Evolutionary conservation across 805 yeast genomes (phyloP), one percentile per base, ranked within the genome.

Genomic region (Myxozyma monticola): DNA sequence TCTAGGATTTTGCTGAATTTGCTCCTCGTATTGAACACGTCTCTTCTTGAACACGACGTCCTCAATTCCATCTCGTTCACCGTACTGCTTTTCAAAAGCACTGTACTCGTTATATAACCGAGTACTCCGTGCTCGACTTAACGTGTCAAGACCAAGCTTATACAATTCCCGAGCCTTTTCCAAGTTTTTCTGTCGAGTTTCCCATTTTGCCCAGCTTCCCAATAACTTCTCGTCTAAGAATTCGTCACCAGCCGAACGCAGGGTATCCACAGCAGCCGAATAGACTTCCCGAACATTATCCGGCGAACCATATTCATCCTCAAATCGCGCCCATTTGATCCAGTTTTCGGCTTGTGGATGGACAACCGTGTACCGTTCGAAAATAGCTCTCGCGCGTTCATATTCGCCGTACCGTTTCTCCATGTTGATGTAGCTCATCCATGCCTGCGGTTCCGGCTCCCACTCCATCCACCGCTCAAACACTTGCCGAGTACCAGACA

Each of bases 391-490:
- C 2, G 76, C 87, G 37, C 80, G 79, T 10, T 73, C 79, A 52
- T 63, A 66, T 50, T 82, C 82, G 21, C 74, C 75, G 60, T 85
- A 83, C 44, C 96, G 71, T 44, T 71, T 76, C 65, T 88, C 96
- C 69, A 88, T 82, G 46, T 78, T 78, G 22, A 88, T 71, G 62
- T 77, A 90, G 2, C 90, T 78, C 43, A 75, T 77, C 93, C 95
- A 90, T 0, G 86, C 93, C 10, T 75, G 70, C 15, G 62, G 62
- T 12, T 60, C 61, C 0, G 96, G 96, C 54, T 79, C 80, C 88
- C 95, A 85, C 22, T 72, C 70, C 43, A 85, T 70, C 99, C 99
- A 91, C 49, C 84, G 74, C 51, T 82, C 81, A 67, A 84, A 90
- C 5, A 91, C 73, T 12, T 68, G 66, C 43, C 95, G 68, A 2